A percentile compares a stretch with the other conserved stretches of the same genome.
Conservation (phyloP, 805 yeast species). For the Myxozyma kluyveri region DNA sequence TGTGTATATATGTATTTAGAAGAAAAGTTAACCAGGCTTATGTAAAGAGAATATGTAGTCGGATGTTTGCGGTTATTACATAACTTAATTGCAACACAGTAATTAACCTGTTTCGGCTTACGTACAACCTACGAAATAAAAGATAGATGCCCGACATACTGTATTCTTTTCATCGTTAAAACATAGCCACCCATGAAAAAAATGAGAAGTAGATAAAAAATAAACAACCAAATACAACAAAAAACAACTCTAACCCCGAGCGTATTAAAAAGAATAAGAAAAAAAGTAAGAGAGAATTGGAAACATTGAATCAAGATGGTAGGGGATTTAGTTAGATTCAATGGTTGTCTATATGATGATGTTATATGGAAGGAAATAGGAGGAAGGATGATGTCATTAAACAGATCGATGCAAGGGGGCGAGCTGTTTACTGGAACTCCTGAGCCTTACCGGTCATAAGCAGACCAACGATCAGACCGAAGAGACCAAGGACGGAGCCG, state of each 20-base stretch:
- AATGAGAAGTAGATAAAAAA: no score
- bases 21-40: no score
- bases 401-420: neutral
- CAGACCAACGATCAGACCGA: constrained; percentile 92
- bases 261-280: constrained; percentile 13
- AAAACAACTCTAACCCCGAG: no score
- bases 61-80: no score
- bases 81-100: neutral
- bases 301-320: constrained; percentile 8
- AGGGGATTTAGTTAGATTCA: no score
- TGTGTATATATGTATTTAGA: no score
- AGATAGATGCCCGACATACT: no score
- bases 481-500: constrained; percentile 91
- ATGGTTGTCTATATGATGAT: neutral
- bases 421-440: constrained; percentile 51
- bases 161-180: no score
- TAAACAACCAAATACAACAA: no score
- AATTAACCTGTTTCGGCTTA: no score
- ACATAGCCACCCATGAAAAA: no score
- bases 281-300: neutral
- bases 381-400: neutral
- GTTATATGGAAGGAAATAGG: neutral
- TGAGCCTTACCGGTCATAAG: constrained; percentile 95
- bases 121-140: neutral
- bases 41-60: no score